A percentile compares a stretch with the other conserved stretches of the same genome.
phyloP scores from a whole-genome alignment of 352 stramenopile species.

The Pythium diclinum region DNA sequence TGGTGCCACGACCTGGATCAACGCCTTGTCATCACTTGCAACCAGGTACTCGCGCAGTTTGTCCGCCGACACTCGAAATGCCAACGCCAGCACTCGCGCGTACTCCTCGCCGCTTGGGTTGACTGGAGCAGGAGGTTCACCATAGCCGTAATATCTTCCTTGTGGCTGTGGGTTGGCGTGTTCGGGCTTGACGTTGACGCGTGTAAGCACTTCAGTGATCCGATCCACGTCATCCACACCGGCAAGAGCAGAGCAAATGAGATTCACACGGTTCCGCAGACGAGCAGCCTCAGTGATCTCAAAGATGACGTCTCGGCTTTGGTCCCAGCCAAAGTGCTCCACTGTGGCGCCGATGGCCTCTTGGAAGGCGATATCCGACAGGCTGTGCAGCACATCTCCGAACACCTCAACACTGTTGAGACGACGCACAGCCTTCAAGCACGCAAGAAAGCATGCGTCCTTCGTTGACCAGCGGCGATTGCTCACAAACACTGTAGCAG shows the following conservation, averaged over 20 bases:
- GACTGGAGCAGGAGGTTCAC: background rate
- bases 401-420: slow-evolving; percentile 18
- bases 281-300: slow-evolving; percentile 1
- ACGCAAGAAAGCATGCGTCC: slow-evolving; percentile 18
- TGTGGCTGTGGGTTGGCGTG: background rate
- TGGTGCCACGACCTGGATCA: slow-evolving; percentile 15
- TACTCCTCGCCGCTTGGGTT: slow-evolving; percentile 12
- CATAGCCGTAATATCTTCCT: background rate
- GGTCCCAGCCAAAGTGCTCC: slow-evolving; percentile 21
- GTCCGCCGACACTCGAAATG: slow-evolving; percentile 7
- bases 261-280: slow-evolving; percentile 10
- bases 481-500: slow-evolving; percentile 5
- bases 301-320: slow-evolving; percentile 7
- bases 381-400: slow-evolving; percentile 19
- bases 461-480: slow-evolving; percentile 16
- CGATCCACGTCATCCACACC: background rate
- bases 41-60: slow-evolving; percentile 11
- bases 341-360: slow-evolving; percentile 12
- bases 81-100: slow-evolving; percentile 5
- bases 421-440: slow-evolving; percentile 15
- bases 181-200: slow-evolving; percentile 11
- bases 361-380: slow-evolving; percentile 11
- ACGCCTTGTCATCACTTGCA: slow-evolving; percentile 6
- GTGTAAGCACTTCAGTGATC: slow-evolving; percentile 4
- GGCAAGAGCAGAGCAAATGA: slow-evolving; percentile 11